phyloP scores from a whole-genome alignment of 2,329 filamentous ascomycete species.

The Leptographium galeiforme region DNA sequence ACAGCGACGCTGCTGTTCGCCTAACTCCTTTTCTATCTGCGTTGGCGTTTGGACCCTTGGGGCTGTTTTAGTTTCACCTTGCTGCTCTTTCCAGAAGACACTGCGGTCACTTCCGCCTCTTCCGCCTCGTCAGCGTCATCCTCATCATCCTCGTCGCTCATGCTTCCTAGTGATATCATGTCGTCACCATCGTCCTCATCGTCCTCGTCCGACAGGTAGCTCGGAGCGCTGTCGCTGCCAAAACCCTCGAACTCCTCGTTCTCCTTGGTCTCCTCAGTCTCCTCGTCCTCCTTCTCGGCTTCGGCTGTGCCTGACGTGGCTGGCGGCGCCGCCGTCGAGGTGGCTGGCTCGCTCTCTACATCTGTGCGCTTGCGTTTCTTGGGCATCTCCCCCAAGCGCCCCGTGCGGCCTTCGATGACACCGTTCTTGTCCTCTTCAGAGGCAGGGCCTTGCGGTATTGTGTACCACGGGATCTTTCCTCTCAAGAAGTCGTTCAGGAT shows the following conservation, averaged over 20 bases:
- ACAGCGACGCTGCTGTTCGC: background rate
- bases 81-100: background rate
- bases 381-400: slow-evolving; percentile 74
- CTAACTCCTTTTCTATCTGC: slow-evolving; percentile 1
- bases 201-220: slow-evolving; percentile 10
- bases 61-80: background rate
- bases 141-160: slow-evolving; percentile 10
- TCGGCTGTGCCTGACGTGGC: background rate
- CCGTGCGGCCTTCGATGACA: slow-evolving; percentile 55
- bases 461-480: slow-evolving; percentile 95
- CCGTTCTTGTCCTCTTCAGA: slow-evolving; percentile 32
- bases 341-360: slow-evolving; percentile 27
- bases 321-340: background rate
- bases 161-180: slow-evolving; percentile 12
- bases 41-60: background rate
- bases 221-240: slow-evolving; percentile 26
- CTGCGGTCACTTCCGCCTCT: background rate
- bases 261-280: slow-evolving; percentile 29
- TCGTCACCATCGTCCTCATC: slow-evolving; percentile 7
- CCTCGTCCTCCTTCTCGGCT: slow-evolving; percentile 50
- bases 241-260: slow-evolving; percentile 36
- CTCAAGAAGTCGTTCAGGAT: slow-evolving; percentile 91
- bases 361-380: slow-evolving; percentile 61
- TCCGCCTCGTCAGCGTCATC: slow-evolving; percentile 1
- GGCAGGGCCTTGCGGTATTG: slow-evolving; percentile 54